A percentile compares a stretch with the other conserved stretches of the same genome.
Conservation (phyloP, 1,284 basidiomycete genomes). For the Apiotrichum siamense region DNA sequence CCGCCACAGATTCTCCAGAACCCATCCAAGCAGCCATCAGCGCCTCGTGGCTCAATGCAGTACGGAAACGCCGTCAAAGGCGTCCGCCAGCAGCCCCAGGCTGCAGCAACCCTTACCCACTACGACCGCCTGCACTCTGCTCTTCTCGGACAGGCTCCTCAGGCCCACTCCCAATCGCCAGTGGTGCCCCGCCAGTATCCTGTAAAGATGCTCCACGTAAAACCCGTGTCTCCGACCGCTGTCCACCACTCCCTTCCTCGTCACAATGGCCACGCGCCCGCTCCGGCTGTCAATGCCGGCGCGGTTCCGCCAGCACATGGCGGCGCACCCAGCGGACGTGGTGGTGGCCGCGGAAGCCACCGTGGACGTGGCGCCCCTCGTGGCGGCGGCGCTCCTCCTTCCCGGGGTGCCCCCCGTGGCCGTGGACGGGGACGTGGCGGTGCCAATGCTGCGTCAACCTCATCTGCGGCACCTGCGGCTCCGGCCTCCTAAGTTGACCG, state of each 20-base stretch:
- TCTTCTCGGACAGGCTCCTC: slow-evolving; percentile 16
- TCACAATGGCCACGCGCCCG: background rate
- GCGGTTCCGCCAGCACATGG: background rate
- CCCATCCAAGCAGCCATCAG: slow-evolving; percentile 37
- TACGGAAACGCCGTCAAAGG: slow-evolving; percentile 45
- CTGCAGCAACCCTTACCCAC: slow-evolving; percentile 16
- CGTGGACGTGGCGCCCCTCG: slow-evolving; percentile 2
- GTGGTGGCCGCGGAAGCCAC: background rate
- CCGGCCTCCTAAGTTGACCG: too few relatives aligned
- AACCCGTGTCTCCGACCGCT: slow-evolving; percentile 12
- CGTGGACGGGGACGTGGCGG: slow-evolving; percentile 8
- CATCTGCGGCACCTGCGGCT: background rate
- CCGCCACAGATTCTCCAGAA: slow-evolving; percentile 59
- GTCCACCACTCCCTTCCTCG: background rate
- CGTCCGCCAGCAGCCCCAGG: slow-evolving; percentile 16
- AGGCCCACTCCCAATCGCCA: background rate
- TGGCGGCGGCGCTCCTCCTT: too few relatives aligned
- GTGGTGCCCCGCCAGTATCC: slow-evolving; percentile 11
- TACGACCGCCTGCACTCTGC: slow-evolving; percentile 30
- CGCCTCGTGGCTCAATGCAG: slow-evolving; percentile 18
- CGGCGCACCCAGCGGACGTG: background rate
- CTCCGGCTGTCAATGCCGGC: background rate
- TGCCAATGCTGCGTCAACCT: background rate
- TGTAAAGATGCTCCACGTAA: slow-evolving; percentile 6
- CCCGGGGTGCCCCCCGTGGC: background rate